A percentile compares a stretch with the other conserved stretches of the same genome.
Evolutionary conservation across 768 basidiomycete species (phyloP).

Genomic region (Trametes villosa): DNA sequence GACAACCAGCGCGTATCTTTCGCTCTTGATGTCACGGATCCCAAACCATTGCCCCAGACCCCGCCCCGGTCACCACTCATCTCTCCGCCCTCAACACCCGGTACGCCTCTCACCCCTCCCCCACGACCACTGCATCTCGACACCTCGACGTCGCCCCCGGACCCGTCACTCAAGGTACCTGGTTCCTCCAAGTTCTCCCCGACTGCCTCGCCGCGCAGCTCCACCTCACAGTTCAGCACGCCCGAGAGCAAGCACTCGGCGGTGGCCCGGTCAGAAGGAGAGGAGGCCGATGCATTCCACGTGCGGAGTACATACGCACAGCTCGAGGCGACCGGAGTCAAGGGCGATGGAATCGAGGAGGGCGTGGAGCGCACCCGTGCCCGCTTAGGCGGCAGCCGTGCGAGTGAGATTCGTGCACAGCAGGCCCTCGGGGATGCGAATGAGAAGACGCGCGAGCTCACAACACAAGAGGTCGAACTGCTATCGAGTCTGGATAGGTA

Average conservation of each 20-base stretch:
- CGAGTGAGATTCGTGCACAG: conserved; percentile 62
- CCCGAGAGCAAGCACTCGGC: conserved; percentile 57
- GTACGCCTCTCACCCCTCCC: conserved; percentile 14
- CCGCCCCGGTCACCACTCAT: conserved; percentile 15
- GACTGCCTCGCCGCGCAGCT: conserved; percentile 39
- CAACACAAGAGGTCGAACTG: conserved; percentile 72
- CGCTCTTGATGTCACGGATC: conserved; percentile 4
- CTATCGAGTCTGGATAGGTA: conserved; percentile 87
- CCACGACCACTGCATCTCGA: conserved; percentile 7
- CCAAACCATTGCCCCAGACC: conserved; percentile 15
- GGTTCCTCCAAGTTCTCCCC: conserved; percentile 24
- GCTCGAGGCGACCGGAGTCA: conserved; percentile 88
- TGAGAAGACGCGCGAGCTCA: conserved; percentile 70
- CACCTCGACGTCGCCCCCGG: conserved; percentile 21
- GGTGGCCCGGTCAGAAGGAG: conserved; percentile 73
- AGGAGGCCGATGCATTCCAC: conserved; percentile 82
- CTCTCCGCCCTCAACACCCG: conserved; percentile 18
- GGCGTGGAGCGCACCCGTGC: conserved; percentile 93
- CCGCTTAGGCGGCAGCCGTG: conserved; percentile 55
- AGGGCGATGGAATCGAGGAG: conserved; percentile 92
- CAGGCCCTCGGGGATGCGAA: conserved; percentile 57
- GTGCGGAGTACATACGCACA: conserved; percentile 88
- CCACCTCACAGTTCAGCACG: conserved; percentile 39
- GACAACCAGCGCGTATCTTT: conserved; percentile 6
- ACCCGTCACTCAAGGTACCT: conserved; percentile 24